These are phyloP conservation scores for Ascomycota sp. DNA, from an alignment of 2,329 filamentous ascomycete species.

Conservation along the genomic window DNA sequence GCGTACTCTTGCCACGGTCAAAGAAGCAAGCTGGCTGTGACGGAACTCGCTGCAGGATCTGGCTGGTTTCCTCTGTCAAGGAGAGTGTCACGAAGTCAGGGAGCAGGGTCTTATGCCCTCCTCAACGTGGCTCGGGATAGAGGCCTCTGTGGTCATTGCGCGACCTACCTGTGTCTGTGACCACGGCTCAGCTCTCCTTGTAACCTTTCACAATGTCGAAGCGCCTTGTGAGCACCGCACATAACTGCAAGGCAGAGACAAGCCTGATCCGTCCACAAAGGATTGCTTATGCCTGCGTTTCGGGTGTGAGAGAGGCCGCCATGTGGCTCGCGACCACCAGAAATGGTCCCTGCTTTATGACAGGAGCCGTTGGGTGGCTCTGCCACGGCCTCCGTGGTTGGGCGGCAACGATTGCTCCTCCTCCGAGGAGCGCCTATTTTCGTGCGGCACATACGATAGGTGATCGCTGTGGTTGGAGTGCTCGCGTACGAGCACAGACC, in stretches of 20 bases:
- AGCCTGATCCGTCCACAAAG: slow-evolving; percentile 6
- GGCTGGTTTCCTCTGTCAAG: background rate
- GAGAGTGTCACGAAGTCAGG: background rate
- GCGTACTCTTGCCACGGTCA: too few relatives aligned
- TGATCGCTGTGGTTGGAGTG: slow-evolving; percentile 1
- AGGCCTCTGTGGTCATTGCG: slow-evolving; percentile 1
- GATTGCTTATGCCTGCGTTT: slow-evolving; percentile 1
- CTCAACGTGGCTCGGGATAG: background rate
- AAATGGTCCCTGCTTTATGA: slow-evolving; percentile 1
- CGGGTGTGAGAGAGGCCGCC: slow-evolving; percentile 3
- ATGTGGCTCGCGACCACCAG: slow-evolving; percentile 2
- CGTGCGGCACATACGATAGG: background rate
- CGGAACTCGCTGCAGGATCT: too few relatives aligned
- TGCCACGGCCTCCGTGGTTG: slow-evolving; percentile 3
- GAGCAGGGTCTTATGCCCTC: slow-evolving; percentile 1
- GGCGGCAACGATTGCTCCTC: slow-evolving; percentile 1
- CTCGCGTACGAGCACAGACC: slow-evolving; percentile 1
- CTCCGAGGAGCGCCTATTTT: background rate
- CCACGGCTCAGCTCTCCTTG: background rate
- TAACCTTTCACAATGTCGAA: slow-evolving; percentile 2
- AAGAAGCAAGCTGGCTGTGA: background rate
- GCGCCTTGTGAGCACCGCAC: slow-evolving; percentile 6
- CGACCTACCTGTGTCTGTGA: slow-evolving; percentile 2
- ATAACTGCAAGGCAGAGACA: slow-evolving; percentile 4
- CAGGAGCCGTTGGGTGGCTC: slow-evolving; percentile 4